Base-by-base conservation (phyloP, 2,329 filamentous ascomycete species). In the Arthrocladium fulminans region DNA sequence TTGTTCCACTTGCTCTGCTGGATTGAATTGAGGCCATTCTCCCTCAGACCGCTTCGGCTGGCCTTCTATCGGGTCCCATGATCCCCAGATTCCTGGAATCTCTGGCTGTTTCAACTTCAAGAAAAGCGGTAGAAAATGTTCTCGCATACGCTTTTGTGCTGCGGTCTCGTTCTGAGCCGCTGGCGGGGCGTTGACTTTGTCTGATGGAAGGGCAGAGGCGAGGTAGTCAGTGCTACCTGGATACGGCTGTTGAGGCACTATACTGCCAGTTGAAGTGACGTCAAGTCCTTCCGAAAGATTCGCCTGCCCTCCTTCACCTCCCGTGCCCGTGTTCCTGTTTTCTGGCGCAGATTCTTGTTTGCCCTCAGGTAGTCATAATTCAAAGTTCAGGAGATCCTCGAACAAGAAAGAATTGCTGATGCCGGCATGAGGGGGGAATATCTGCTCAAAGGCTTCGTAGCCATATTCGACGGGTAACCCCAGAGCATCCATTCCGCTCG, bases 361-460 rank as follows among this genome's bases (percentile, higher is more conserved):
- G 19, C 24, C 39, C n/a, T 20, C 29, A 23, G 44, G 32, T 39
- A 47, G 44, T 51, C 45, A 51, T 37, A 50, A 39, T 22, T 48
- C 37, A 34, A 51, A 51, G 29, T 51, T 48, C 29, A 56, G 46
- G 22, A 57, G 37, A 24, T 53, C 41, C 40, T 57, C 53, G 34
- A 55, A 55, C n/a, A 57, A 25, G 38, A 57, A 57, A 6, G 38
- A 29, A 45, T 57, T 57, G 30, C 53, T 50, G 22, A 57, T 55
- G 17, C 55, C 55, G 20, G 53, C 43, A 32, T 55, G 55, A 19
- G 51, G 47, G 2, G 55, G 55, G n/a, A 57, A 53, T 13, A 57
- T 30, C 24, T 55, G 49, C 25, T 48, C 39, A 22, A 52, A 45
- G 7, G 30, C 20, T 15, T 53, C 40, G 23, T 43, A 48, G 9